Evolutionary conservation across 2,329 filamentous ascomycete species (phyloP).

Genomic region (Aspergillus quadrilineatus): DNA sequence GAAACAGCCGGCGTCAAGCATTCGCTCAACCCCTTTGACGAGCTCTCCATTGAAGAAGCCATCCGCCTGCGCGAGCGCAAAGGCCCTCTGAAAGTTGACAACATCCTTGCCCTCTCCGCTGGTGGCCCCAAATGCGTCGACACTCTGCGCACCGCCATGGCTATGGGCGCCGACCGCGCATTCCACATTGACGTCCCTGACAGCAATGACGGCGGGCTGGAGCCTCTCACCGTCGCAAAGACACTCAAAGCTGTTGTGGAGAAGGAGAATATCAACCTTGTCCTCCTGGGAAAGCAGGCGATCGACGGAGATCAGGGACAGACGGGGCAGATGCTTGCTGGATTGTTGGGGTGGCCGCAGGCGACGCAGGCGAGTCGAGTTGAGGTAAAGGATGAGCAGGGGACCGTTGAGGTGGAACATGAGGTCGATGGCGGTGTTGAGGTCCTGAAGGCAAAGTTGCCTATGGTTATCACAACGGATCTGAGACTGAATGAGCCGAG

Average conservation of each 20-base stretch:
- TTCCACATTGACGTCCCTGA: constrained; percentile 83
- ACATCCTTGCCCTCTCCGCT: constrained; percentile 86
- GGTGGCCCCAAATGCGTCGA: constrained; percentile 86
- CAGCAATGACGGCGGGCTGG: constrained; percentile 64
- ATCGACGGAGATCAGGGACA: constrained; percentile 96
- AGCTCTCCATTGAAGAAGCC: constrained; percentile 94
- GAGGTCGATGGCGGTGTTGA: constrained; percentile 96
- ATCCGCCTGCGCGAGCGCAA: constrained; percentile 88
- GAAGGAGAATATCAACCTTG: constrained; percentile 83
- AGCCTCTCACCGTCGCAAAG: constrained; percentile 92
- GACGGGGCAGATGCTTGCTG: constrained; percentile 97
- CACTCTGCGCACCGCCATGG: constrained; percentile 92
- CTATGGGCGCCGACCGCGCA: constrained; percentile 92
- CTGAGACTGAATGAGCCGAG: constrained; percentile 90
- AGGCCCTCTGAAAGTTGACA: constrained; percentile 72
- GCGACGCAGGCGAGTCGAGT: constrained; percentile 90
- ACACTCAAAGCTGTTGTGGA: constrained; percentile 76
- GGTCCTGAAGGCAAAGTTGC: constrained; percentile 80
- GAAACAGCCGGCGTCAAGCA: constrained; percentile 94
- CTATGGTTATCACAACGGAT: constrained; percentile 94
- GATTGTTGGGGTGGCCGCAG: constrained; percentile 86
- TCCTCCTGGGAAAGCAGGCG: constrained; percentile 94
- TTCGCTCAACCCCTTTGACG: constrained; percentile 98
- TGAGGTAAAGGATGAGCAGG: constrained; percentile 66
- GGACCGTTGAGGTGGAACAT: constrained; percentile 72